phyloP scores from a whole-genome alignment of 2,329 filamentous ascomycete genomes.

The Trichoderma semiorbis region DNA sequence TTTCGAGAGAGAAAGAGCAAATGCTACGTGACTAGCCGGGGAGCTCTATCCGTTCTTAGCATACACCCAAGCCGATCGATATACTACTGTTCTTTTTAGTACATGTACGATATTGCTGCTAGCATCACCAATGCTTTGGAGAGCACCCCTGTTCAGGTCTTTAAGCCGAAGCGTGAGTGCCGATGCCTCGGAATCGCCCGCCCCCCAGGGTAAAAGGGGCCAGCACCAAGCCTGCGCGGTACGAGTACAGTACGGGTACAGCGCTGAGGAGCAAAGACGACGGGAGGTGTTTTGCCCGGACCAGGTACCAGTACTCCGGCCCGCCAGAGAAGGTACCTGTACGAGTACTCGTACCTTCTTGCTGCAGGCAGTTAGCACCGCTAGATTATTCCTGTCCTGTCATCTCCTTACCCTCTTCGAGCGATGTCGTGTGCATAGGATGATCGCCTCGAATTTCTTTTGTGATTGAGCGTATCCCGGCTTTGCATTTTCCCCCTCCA shows the following conservation, averaged over 20 bases:
- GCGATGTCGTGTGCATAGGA: slow-evolving; percentile 6
- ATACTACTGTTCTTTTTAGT: background rate
- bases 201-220: slow-evolving; percentile 12
- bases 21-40: background rate
- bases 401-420: slow-evolving; percentile 1
- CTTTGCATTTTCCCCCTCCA: background rate
- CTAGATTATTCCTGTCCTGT: background rate
- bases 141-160: slow-evolving; percentile 7
- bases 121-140: background rate
- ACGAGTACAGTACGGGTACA: background rate
- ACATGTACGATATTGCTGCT: background rate
- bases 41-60: background rate
- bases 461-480: slow-evolving; percentile 1
- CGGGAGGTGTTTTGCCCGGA: background rate
- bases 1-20: background rate
- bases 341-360: background rate
- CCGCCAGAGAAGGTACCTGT: background rate
- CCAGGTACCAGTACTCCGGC: background rate
- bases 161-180: slow-evolving; percentile 13
- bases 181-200: slow-evolving; percentile 18
- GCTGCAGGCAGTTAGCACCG: background rate
- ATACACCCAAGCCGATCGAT: background rate
- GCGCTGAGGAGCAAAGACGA: background rate
- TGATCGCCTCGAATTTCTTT: slow-evolving; percentile 5
- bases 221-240: background rate